Base-by-base conservation (phyloP, 768 basidiomycete species). In the Xanthoconium purpureum region DNA sequence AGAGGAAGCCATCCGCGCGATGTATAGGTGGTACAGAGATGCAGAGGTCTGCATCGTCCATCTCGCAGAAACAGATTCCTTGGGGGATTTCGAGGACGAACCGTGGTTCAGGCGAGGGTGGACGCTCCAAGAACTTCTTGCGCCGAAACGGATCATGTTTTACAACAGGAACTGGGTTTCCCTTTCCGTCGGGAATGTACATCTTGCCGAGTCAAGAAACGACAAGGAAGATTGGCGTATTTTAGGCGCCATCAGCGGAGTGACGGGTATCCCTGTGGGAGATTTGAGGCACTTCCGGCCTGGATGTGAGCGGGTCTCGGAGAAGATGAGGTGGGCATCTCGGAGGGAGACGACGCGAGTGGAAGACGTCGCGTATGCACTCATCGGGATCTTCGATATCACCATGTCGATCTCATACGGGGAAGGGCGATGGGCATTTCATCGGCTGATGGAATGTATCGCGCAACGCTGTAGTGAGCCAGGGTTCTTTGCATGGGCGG, bases 401-500 rank as follows among this genome's bases (percentile, higher is more conserved):
- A 61, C 50, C 2, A 56, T 61, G 47, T 51, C 60, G 18, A 56
- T 61, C 18, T 56, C 59, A 12, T 61, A 61, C 11, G 60, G 60
- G 24, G 60, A 61, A 29, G 59, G 59, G 3, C 17, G 6, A 4
- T 61, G 60, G 59, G 60, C 59, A 5, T 61, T 61, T 32, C 47
- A 61, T 39, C 49, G 60, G 30, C 13, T 61, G 50, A 29, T 52
- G 38, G 54, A 50, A 35, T 38, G 43, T 14, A 56, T 61, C 24
- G 35, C 43, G 18, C 60, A 56, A 28, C 45, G 29, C 8, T 52
- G 60, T n/a, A 52, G 37, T 7, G 60, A 61, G 2, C 51, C 54
- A 12, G 60, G 60, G 14, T 51, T 61, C 52, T 61, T 63, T 18
- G 59, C 56, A 17, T 61, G 67, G 56, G 46, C 50, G 0, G 66